These are phyloP conservation scores for Fonsecaea erecta DNA, from an alignment of 2,329 filamentous ascomycete species.

Conservation along the genomic window DNA sequence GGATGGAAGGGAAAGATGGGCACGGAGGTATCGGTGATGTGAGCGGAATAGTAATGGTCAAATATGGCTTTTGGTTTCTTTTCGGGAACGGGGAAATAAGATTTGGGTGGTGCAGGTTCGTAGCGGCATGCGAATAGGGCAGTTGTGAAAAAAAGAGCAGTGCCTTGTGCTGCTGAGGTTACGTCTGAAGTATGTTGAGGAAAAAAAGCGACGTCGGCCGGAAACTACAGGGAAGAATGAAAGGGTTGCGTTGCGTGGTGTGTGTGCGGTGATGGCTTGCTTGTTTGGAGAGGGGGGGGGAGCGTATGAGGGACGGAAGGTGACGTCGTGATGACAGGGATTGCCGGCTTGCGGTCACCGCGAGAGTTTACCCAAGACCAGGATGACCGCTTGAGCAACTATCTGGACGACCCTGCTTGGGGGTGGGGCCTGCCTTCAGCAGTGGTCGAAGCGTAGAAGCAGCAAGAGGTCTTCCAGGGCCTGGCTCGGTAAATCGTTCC, in stretches of 20 bases:
- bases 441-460: neutral
- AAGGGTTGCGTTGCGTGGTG: neutral
- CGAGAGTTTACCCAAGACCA: neutral
- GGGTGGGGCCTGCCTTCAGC: neutral
- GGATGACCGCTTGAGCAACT: neutral
- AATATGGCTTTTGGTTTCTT: constrained; percentile 18
- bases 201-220: constrained; percentile 18
- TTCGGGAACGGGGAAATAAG: constrained; percentile 13
- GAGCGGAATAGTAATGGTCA: constrained; percentile 11
- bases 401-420: neutral
- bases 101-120: neutral
- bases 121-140: constrained; percentile 10
- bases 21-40: constrained; percentile 27
- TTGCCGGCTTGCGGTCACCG: constrained; percentile 3
- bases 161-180: constrained; percentile 14
- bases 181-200: constrained; percentile 20
- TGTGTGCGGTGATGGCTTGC: neutral
- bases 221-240: constrained; percentile 18
- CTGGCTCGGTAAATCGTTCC: constrained; percentile 29
- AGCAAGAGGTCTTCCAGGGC: constrained; percentile 11
- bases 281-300: neutral
- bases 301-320: neutral
- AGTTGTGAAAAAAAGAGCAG: constrained; percentile 16
- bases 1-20: constrained; percentile 24
- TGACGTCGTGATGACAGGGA: constrained; percentile 20